Evolutionary conservation across 2,329 filamentous ascomycete species (phyloP).

Genomic region (Escovopsis weberi): DNA sequence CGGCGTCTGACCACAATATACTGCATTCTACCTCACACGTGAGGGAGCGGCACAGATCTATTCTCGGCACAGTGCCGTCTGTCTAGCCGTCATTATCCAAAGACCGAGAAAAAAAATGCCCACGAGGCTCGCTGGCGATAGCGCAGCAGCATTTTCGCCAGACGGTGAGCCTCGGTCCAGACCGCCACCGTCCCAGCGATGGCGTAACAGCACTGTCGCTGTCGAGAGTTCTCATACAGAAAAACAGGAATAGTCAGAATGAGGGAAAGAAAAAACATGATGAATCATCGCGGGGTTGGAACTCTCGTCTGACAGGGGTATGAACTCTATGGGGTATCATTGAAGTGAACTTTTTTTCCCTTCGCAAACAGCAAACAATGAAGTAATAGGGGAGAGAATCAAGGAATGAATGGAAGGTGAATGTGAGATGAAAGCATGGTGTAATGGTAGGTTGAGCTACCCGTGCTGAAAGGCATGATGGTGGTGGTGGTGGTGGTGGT

Average conservation of each 20-base stretch:
- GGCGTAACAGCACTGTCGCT: constrained; percentile 41
- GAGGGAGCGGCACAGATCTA: too few relatives aligned
- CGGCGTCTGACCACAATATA: too few relatives aligned
- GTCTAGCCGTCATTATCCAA: too few relatives aligned
- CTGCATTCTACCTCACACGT: too few relatives aligned
- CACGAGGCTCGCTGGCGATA: constrained; percentile 37
- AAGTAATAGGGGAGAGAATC: background rate
- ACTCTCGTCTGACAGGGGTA: constrained; percentile 28
- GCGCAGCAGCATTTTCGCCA: constrained; percentile 39
- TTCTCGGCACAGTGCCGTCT: too few relatives aligned
- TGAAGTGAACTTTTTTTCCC: constrained; percentile 6
- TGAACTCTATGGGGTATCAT: constrained; percentile 33
- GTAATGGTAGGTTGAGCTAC: constrained; percentile 25
- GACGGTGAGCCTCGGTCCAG: constrained; percentile 28
- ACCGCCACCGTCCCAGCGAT: constrained; percentile 38
- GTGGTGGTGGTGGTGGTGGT: background rate
- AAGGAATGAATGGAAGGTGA: background rate
- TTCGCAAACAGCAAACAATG: constrained; percentile 10
- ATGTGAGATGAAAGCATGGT: background rate
- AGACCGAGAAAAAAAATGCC: constrained; percentile 18
- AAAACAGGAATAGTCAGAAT: constrained; percentile 4
- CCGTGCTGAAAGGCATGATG: constrained; percentile 5
- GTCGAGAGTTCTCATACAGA: constrained; percentile 24
- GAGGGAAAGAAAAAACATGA: constrained; percentile 4
- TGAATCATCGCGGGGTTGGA: too few relatives aligned